These are phyloP conservation scores for Phytophthora ramorum DNA, from an alignment of 352 stramenopile genomes.

Conservation along the genomic window DNA sequence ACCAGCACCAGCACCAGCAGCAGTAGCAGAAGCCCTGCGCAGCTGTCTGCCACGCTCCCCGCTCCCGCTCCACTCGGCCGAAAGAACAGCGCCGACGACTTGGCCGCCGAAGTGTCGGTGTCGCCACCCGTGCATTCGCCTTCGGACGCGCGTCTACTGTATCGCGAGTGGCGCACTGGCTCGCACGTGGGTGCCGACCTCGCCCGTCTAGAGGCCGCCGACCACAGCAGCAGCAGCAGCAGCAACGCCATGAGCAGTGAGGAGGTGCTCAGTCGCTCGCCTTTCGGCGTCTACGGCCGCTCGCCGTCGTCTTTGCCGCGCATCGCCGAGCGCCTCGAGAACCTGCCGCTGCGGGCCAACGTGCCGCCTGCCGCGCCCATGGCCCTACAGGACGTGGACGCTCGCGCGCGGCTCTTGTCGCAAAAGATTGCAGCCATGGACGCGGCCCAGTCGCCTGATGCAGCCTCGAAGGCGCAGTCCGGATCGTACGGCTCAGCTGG, in stretches of 20 bases:
- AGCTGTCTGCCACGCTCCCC: background rate
- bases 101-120: constrained; percentile 53
- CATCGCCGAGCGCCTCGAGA: constrained; percentile 76
- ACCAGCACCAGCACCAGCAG: constrained; percentile 5
- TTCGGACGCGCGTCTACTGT: constrained; percentile 76
- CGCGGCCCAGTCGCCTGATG: constrained; percentile 3
- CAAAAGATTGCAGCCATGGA: constrained; percentile 62
- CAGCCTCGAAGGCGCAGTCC: constrained; percentile 43
- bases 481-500: constrained; percentile 64
- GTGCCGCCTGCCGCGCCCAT: constrained; percentile 28
- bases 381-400: constrained; percentile 45
- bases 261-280: constrained; percentile 66
- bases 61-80: constrained; percentile 20
- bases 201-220: constrained; percentile 28
- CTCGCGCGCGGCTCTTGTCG: constrained; percentile 64
- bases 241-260: constrained; percentile 61
- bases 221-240: constrained; percentile 16
- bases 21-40: background rate
- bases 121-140: constrained; percentile 58
- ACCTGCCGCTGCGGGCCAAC: constrained; percentile 62
- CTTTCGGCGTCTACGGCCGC: constrained; percentile 60
- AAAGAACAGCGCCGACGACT: constrained; percentile 77
- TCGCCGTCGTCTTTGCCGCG: constrained; percentile 67
- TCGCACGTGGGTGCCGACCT: constrained; percentile 54
- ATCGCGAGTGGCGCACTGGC: constrained; percentile 81